These are phyloP conservation scores for Schizophyllum commune DNA, from an alignment of 1,284 basidiomycete genomes.

Conservation along the genomic window DNA sequence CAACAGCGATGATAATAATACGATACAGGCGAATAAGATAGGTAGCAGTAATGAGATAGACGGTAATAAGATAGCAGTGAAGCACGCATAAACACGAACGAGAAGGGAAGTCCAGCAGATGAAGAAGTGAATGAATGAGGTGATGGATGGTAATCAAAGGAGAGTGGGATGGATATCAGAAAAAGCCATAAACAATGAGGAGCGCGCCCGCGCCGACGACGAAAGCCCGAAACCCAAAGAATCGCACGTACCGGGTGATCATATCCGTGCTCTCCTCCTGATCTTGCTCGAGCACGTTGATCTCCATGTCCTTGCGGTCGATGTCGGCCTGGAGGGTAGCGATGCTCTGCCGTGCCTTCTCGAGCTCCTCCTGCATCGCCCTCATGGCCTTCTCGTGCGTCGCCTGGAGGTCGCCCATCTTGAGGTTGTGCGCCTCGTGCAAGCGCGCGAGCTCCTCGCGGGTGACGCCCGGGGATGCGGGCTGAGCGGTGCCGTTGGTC, in stretches of 20 bases:
- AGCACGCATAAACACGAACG: constrained; percentile 8
- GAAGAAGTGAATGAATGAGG: background rate
- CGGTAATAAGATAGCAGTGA: constrained; percentile 1
- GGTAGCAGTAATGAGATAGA: background rate
- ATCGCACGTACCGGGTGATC: constrained; percentile 64
- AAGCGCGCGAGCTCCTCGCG: constrained; percentile 67
- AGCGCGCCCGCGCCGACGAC: background rate
- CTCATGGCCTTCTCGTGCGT: constrained; percentile 59
- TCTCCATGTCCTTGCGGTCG: constrained; percentile 68
- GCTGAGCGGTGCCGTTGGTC: constrained; percentile 41
- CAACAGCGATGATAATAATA: background rate
- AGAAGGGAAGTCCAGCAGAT: constrained; percentile 10
- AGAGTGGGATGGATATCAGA: background rate
- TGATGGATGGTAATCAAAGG: background rate
- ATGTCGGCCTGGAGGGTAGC: constrained; percentile 55
- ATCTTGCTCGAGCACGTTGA: constrained; percentile 68
- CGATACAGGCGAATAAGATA: background rate
- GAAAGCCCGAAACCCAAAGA: background rate
- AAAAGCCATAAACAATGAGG: background rate
- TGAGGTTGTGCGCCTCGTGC: constrained; percentile 77
- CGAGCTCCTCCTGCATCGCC: constrained; percentile 52
- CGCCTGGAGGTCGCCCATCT: constrained; percentile 69
- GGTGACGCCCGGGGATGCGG: constrained; percentile 46
- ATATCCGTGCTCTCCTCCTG: constrained; percentile 67
- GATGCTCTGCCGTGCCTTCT: constrained; percentile 43